Base-by-base conservation (phyloP, 768 basidiomycete species). In the Wakefieldia striispora region DNA sequence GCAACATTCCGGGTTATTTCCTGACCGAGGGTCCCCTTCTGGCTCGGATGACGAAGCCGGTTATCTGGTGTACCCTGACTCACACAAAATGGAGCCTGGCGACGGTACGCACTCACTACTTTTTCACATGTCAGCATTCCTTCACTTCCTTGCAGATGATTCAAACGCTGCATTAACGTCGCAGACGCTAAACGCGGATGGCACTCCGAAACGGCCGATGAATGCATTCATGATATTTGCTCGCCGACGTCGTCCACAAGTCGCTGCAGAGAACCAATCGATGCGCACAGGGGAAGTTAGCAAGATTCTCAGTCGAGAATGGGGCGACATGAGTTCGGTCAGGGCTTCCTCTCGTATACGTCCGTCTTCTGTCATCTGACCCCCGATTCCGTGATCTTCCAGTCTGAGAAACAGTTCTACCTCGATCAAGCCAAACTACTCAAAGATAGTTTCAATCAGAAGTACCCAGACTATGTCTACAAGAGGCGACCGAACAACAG, bases 161-260 rank as follows among this genome's bases (percentile, higher is more conserved):
- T 55, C 68, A 21, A 69, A 74, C 54, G 54, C 62, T 41, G 71
- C 83, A 2, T 68, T 91, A 64, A 91, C 83, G 17, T 81, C 80
- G 4, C 90, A 92, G 68, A 83, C 87, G 13, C 77, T 92, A 49
- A 93, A 93, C 65, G 76, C 87, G 2, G 90, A 93, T 58, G 90
- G 90, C 23, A 91, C 89, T 40, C 90, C 90, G 21, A 91, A 91
- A 65, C 83, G 90, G 12, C 90, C 90, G 29, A 92, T 93, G 90
- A 93, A 93, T 66, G 90, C 90, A 19, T 93, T 93, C 73, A 92
- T 93, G 90, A 92, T 93, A 51, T 93, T 91, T 60, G 90, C 91
- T 53, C 81, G 90, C 20, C 78, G 84, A 45, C 78, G 90, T 49
- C 74, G 90, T 37, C 90, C 90, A 16, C 87, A 93, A 66, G 88